Base-by-base conservation (phyloP, 495 filamentous ascomycete genomes). In the Usnea hakonensis region DNA sequence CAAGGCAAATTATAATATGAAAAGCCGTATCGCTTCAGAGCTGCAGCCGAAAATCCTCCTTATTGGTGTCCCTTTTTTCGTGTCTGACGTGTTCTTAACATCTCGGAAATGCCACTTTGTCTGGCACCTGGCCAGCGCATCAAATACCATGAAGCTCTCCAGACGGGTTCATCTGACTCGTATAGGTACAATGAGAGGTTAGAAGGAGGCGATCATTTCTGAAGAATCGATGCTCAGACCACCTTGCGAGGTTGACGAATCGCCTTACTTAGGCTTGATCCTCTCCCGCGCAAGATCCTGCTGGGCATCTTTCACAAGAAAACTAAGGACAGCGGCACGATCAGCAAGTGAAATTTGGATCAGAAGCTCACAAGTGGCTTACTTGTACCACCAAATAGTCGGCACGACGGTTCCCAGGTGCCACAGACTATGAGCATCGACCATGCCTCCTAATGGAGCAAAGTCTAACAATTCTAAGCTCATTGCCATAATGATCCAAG, bases 401-500 rank as follows among this genome's bases (percentile, higher is more conserved):
- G 94, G 94, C 56, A 82, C 81, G 53, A 98, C 91, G 2, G 94
- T 98, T 41, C 90, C 90, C 62, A 94, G 71, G 82, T 98, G 94
- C 94, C 94, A 98, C 62, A 98, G 74, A 67, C 89, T 91, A 80
- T 98, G 94, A 23, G 94, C 94, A 81, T 98, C 94, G 43, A 98
- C 70, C 68, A 86, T 83, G 17, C 88, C 89, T 77, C 84, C 80
- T 68, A 90, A 77, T 3, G 94, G 94, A 61, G 95, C 84, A 71
- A 98, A 98, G 74, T 98, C 94, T 61, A 97, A 76, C 68, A 98
- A 68, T 73, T 98, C 94, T 71, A 98, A 76, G 70, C 93, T 91
- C 94, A 98, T 98, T 11, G 90, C 91, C 71, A 91, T 69, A 61
- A 95, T 79, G 61, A 98, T 80, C 92, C 91, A 97, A 19, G 86